Percentiles rank a stretch among this genome's conserved stretches.
Conservation (phyloP, 306 rosid species). For the Trifolium dubium region DNA sequence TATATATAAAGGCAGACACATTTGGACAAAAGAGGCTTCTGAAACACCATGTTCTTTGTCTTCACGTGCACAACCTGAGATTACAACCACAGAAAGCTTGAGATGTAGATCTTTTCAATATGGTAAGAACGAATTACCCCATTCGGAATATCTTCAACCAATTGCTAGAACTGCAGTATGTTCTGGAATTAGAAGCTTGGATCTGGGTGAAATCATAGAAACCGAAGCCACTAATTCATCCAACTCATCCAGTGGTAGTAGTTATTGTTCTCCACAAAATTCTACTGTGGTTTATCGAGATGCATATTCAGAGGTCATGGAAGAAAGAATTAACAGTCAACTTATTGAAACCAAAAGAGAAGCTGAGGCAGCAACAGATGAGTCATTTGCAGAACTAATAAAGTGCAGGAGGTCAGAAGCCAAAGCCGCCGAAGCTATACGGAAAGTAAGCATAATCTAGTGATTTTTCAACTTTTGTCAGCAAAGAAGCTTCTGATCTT, state of each 20-base stretch:
- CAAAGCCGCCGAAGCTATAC: slow-evolving; percentile 62
- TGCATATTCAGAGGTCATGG: slow-evolving; percentile 53
- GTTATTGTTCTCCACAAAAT: slow-evolving; percentile 55
- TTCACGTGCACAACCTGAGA: slow-evolving; percentile 50
- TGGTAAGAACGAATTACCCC: slow-evolving; percentile 40
- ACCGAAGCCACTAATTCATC: slow-evolving; percentile 46
- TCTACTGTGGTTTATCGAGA: slow-evolving; percentile 46
- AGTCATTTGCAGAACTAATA: slow-evolving; percentile 47
- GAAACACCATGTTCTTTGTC: slow-evolving; percentile 55
- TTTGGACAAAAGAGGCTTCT: slow-evolving; percentile 85
- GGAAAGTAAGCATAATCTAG: slow-evolving; percentile 57
- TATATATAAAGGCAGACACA: slow-evolving; percentile 73
- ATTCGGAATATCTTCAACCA: slow-evolving; percentile 44
- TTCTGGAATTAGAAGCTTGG: slow-evolving; percentile 43
- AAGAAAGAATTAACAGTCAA: slow-evolving; percentile 48
- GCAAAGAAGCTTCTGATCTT: too few species aligned
- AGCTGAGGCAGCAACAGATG: slow-evolving; percentile 54
- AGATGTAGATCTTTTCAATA: slow-evolving; percentile 52
- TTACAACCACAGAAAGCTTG: slow-evolving; percentile 42
- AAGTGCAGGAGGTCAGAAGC: slow-evolving; percentile 61
- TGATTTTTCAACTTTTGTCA: slow-evolving; percentile 13
- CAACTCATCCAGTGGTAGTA: slow-evolving; percentile 44
- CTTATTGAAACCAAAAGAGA: slow-evolving; percentile 56
- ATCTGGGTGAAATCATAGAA: slow-evolving; percentile 47
- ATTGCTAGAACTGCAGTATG: slow-evolving; percentile 42